Percentiles rank a stretch among this genome's conserved stretches.
Conservation (phyloP, 495 filamentous ascomycete genomes). For the Pyrenula massariospora region DNA sequence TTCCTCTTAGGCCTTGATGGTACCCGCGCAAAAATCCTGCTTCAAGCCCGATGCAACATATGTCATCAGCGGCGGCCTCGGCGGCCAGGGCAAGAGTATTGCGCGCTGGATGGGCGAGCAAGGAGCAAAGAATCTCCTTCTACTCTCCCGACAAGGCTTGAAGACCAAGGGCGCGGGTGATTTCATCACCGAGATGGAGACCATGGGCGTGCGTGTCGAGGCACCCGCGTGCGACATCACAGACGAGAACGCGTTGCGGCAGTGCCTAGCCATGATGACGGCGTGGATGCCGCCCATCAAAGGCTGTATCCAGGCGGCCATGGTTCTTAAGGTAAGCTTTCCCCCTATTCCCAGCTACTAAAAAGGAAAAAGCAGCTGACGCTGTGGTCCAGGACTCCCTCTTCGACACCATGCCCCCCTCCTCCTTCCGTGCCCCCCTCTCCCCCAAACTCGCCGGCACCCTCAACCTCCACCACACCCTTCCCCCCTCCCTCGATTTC, state of each 20-base stretch:
- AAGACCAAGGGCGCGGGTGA: neutral
- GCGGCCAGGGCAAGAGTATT: conserved; percentile 43
- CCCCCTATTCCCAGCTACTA: neutral
- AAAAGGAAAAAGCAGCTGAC: neutral
- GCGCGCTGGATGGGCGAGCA: conserved; percentile 39
- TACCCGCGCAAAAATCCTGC: neutral
- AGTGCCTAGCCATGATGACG: conserved; percentile 3
- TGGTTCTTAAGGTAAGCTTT: conserved; percentile 8
- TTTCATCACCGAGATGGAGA: neutral
- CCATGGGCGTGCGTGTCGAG: conserved; percentile 5
- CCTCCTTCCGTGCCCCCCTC: conserved; percentile 31
- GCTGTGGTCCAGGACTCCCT: conserved; percentile 24
- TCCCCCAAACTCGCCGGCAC: conserved; percentile 25
- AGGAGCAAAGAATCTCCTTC: conserved; percentile 37
- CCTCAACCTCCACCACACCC: conserved; percentile 22
- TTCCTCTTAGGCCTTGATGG: neutral
- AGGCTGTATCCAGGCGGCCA: conserved; percentile 39
- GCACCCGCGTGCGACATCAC: conserved; percentile 27
- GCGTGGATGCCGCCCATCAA: conserved; percentile 24
- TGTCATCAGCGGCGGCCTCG: conserved; percentile 42
- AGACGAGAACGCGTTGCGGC: conserved; percentile 6
- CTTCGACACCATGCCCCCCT: conserved; percentile 43
- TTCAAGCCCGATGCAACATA: conserved; percentile 29
- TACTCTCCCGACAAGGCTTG: conserved; percentile 36
- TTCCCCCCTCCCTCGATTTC: conserved; percentile 29